Conservation (phyloP, 345 rosid genomes). For the Populus tremula region DNA sequence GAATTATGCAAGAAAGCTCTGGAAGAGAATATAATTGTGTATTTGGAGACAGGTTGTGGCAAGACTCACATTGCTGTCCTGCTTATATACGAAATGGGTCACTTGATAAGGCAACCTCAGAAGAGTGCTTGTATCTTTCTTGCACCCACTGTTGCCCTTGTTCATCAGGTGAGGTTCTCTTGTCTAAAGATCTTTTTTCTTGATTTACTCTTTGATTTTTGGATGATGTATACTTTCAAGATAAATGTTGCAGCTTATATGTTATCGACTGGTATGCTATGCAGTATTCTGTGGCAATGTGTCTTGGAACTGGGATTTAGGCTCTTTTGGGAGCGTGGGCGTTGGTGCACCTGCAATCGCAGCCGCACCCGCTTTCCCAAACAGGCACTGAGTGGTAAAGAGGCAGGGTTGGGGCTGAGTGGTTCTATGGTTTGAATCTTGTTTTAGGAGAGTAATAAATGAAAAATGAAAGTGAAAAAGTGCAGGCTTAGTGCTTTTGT, state of each 20-base stretch:
- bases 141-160: slow-evolving; percentile 86
- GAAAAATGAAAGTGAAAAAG: neutral
- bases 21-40: slow-evolving; percentile 78
- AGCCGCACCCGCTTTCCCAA: no score
- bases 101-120: slow-evolving; percentile 65
- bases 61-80: slow-evolving; percentile 93
- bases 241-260: neutral
- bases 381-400: neutral
- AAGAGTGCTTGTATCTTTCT: slow-evolving; percentile 69
- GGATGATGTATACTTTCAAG: neutral
- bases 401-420: neutral
- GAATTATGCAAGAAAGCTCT: slow-evolving; percentile 78
- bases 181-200: neutral
- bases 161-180: slow-evolving; percentile 63
- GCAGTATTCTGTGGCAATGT: neutral
- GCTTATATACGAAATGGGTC: slow-evolving; percentile 69
- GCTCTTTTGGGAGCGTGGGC: no score
- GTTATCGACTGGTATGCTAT: neutral
- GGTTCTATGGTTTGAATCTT: neutral
- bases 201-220: neutral
- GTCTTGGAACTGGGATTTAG: neutral
- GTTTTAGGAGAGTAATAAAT: neutral
- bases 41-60: slow-evolving; percentile 87
- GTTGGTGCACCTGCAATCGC: no score
- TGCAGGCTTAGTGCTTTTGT: neutral